These are phyloP conservation scores for Lignosus rhinocerotis DNA, from an alignment of 1,284 basidiomycete genomes.

Conservation along the genomic window DNA sequence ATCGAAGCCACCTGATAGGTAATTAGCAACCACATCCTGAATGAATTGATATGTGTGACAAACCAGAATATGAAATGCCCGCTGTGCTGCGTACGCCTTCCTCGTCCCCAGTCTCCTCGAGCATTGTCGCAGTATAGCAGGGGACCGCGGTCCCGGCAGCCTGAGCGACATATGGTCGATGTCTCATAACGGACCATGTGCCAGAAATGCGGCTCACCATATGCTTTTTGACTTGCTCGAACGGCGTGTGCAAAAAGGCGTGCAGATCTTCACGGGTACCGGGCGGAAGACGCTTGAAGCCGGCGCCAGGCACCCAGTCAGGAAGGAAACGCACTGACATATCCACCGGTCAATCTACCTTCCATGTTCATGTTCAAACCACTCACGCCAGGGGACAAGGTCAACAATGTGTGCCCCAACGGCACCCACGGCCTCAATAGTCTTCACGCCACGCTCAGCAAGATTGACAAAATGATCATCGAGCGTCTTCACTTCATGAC, in stretches of 20 bases:
- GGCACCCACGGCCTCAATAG: background rate
- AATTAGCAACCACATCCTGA: background rate
- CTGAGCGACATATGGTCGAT: background rate
- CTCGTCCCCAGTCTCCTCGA: background rate
- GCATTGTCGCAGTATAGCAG: background rate
- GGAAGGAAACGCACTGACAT: background rate
- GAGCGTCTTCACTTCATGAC: background rate
- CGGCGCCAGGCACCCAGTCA: background rate
- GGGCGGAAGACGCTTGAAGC: background rate
- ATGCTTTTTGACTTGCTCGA: background rate
- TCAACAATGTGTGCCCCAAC: slow-evolving; percentile 1
- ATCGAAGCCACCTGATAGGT: background rate
- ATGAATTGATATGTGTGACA: background rate
- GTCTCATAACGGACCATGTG: background rate
- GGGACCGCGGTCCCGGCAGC: background rate
- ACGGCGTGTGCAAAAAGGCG: background rate
- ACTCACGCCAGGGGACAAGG: background rate
- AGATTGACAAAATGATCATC: background rate
- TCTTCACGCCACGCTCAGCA: background rate
- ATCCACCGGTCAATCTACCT: too few relatives aligned
- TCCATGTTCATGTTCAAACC: too few relatives aligned
- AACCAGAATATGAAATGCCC: background rate
- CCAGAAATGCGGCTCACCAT: background rate
- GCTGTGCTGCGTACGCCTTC: background rate
- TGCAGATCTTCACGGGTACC: background rate